A percentile compares a stretch with the other conserved stretches of the same genome.
phyloP scores from a whole-genome alignment of 768 basidiomycete species.

The Russula vinacea region DNA sequence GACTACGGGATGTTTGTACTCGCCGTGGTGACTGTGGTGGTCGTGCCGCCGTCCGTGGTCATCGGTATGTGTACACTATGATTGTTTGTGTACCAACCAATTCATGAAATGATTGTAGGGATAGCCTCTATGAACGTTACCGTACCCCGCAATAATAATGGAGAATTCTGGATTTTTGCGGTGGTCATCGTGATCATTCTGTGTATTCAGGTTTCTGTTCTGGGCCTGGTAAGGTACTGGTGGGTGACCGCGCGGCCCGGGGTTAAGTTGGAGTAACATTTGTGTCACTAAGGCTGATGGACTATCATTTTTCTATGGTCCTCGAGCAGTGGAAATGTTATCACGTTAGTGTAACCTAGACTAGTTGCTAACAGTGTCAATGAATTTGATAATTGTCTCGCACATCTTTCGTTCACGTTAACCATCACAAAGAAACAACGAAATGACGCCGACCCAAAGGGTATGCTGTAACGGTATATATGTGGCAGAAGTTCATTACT shows the following conservation, averaged over 20 bases:
- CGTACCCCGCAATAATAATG: slow-evolving; percentile 53
- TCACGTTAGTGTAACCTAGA: neutral
- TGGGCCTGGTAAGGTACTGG: slow-evolving; percentile 57
- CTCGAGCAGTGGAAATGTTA: neutral
- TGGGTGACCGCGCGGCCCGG: slow-evolving; percentile 46
- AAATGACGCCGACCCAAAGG: neutral
- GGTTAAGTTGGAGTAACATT: neutral
- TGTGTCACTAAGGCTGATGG: neutral
- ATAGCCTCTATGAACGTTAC: slow-evolving; percentile 63
- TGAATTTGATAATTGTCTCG: neutral
- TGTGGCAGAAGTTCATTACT: neutral
- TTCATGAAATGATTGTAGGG: slow-evolving; percentile 42
- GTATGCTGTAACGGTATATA: neutral
- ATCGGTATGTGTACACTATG: slow-evolving; percentile 44
- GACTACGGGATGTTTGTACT: slow-evolving; percentile 67
- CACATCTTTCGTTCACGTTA: neutral
- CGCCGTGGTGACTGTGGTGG: slow-evolving; percentile 61
- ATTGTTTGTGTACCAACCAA: neutral
- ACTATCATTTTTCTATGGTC: neutral
- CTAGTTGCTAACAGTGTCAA: neutral
- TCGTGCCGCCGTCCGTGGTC: slow-evolving; percentile 60
- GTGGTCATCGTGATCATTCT: slow-evolving; percentile 49
- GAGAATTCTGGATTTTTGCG: slow-evolving; percentile 53
- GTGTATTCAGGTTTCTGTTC: slow-evolving; percentile 45
- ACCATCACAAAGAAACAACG: neutral